Evolutionary conservation across 1,284 basidiomycete genomes (phyloP).

Genomic region (Microstroma glucosiphilum): DNA sequence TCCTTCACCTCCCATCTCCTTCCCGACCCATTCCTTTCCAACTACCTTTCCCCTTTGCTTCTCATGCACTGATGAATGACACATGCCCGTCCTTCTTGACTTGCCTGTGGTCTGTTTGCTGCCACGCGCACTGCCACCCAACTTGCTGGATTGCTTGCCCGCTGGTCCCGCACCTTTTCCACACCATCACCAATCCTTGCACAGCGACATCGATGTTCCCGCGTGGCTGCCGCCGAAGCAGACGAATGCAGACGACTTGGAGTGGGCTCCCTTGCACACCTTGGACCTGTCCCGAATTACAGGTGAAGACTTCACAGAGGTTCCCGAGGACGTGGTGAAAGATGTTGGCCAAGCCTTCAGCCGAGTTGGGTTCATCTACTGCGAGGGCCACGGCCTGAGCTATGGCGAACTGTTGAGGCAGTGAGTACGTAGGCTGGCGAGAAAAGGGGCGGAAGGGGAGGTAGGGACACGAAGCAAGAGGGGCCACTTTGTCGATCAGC

Average conservation of each 20-base stretch:
- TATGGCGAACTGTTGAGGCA: slow-evolving; percentile 44
- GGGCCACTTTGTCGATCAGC: neutral
- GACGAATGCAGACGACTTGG: slow-evolving; percentile 35
- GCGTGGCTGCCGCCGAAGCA: slow-evolving; percentile 37
- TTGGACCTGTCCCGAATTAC: slow-evolving; percentile 41
- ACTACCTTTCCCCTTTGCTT: too few relatives aligned
- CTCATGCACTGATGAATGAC: neutral
- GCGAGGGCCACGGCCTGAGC: slow-evolving; percentile 44
- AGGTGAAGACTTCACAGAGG: slow-evolving; percentile 31
- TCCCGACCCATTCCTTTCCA: too few relatives aligned
- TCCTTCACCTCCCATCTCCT: too few relatives aligned
- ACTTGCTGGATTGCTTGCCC: neutral
- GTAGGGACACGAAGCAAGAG: neutral
- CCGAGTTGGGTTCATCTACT: slow-evolving; percentile 46
- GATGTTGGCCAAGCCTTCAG: slow-evolving; percentile 40
- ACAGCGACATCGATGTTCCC: slow-evolving; percentile 24
- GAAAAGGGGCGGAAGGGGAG: neutral
- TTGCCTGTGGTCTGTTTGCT: neutral
- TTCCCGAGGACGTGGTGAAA: slow-evolving; percentile 32
- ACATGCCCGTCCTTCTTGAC: neutral
- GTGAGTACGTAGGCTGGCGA: neutral
- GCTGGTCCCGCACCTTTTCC: neutral
- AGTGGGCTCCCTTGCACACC: slow-evolving; percentile 46
- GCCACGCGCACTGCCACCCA: neutral
- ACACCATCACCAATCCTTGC: neutral